Evolutionary conservation across 1,284 basidiomycete genomes (phyloP).

Genomic region (Trichosporon coremiiforme): DNA sequence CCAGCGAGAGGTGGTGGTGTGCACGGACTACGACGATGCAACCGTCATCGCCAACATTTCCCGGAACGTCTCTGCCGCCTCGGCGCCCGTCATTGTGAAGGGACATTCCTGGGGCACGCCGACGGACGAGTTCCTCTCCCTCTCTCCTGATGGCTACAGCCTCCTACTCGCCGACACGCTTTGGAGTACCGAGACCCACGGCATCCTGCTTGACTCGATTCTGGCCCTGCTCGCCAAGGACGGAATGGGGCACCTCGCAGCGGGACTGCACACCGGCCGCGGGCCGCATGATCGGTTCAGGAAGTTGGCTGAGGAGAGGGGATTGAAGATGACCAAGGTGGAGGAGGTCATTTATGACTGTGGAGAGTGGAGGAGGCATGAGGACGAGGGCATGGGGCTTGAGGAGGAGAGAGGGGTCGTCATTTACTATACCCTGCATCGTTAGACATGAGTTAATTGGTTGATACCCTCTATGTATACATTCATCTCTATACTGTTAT

Average conservation of each 20-base stretch:
- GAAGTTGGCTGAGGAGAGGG: constrained; percentile 30
- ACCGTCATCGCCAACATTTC: constrained; percentile 38
- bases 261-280: constrained; percentile 53
- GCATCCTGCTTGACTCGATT: constrained; percentile 45
- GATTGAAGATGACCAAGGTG: constrained; percentile 30
- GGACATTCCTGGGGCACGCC: constrained; percentile 50
- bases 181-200: constrained; percentile 34
- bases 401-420: constrained; percentile 54
- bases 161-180: constrained; percentile 62
- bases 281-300: constrained; percentile 50
- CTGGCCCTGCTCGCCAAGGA: constrained; percentile 36
- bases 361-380: constrained; percentile 43
- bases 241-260: constrained; percentile 48
- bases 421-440: constrained; percentile 43
- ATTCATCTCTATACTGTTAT: neutral
- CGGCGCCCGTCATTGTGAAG: constrained; percentile 26
- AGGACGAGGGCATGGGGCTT: constrained; percentile 12
- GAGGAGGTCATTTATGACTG: constrained; percentile 43
- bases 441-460: neutral
- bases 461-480: neutral
- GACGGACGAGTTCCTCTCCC: constrained; percentile 31
- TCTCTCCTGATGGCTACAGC: constrained; percentile 31
- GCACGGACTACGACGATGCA: constrained; percentile 51
- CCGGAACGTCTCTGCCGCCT: constrained; percentile 38
- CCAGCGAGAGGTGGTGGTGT: no score